Base-by-base conservation (phyloP, 306 rosid species). In the Dicorynia guianensis region DNA sequence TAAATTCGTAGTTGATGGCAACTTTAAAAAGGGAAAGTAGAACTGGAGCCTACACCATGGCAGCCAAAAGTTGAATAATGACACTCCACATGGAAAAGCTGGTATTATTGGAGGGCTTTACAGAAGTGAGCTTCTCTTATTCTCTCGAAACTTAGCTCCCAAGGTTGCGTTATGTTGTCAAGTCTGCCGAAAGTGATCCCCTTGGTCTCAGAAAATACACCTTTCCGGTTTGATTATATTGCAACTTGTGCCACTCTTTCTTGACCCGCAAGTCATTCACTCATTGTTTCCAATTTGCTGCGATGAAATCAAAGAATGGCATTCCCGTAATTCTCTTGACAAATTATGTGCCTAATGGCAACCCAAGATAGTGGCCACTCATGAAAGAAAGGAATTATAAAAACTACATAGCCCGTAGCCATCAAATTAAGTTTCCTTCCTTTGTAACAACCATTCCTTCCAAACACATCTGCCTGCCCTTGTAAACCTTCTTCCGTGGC, bases 111-210 rank as follows among this genome's bases (percentile, higher is more conserved):
- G 56, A 67, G 81, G 74, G 54, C 69, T 79, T 71, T 76, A 66
- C 68, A 8, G 69, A 65, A 75, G 50, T 38, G 73, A 57, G 79
- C 81, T 76, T 73, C 85, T 74, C 71, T 76, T 77, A 74, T 71
- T 66, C 79, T 62, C 75, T 59, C 49, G 30, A 77, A 73, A 79
- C 96, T 87, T 90, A 79, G 87, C 86, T 63, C 68, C 85, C 87
- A 89, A 83, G 95, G 15, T 70, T 75, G 74, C 76, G 71, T 79
- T 69, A 71, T 42, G 80, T 75, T 79, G 79, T 79, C 79, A 74
- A 69, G 65, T 72, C 53, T 59, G 90, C 92, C 88, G 85, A 87
- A 86, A 85, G 88, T 47, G 64, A 62, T 52, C 62, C 58, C 11
- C 67, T 68, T 74, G 53, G 46, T 62, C 56, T 25, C 14, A 19